These are phyloP conservation scores for Antitrichia curtipendula DNA, from an alignment of 225 moss, liverwort and hornwort species.

Conservation along the genomic window DNA sequence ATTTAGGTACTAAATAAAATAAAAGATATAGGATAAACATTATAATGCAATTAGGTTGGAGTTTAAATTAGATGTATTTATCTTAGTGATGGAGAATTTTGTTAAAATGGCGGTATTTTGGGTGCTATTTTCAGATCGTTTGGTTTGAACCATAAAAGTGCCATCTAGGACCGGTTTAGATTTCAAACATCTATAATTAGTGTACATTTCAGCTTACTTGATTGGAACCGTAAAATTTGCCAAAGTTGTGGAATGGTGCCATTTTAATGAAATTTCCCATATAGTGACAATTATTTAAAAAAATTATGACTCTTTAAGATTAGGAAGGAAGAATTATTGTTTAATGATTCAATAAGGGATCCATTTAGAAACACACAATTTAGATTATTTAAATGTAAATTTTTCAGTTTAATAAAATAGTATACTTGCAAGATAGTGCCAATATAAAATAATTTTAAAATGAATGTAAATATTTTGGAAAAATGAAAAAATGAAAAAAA, in stretches of 20 bases:
- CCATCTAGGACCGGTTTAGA: too few species aligned
- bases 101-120: too few species aligned
- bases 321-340: background rate
- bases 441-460: background rate
- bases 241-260: too few species aligned
- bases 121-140: too few species aligned
- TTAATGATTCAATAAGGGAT: background rate
- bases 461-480: background rate
- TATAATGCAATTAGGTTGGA: background rate
- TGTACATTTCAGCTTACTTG: too few species aligned
- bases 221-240: too few species aligned
- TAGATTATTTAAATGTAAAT: background rate
- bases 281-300: too few species aligned
- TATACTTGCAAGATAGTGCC: accelerated
- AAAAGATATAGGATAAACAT: background rate
- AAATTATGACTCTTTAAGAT: background rate
- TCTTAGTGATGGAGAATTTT: too few species aligned
- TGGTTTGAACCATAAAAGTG: too few species aligned
- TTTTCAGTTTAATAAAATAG: background rate
- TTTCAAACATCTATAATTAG: too few species aligned
- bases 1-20: background rate
- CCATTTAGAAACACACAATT: background rate
- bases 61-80: background rate
- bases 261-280: too few species aligned
- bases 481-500: too few species aligned